Base-by-base conservation (phyloP, 192 early-diverging fungal genomes). In the Podila minutissima region DNA sequence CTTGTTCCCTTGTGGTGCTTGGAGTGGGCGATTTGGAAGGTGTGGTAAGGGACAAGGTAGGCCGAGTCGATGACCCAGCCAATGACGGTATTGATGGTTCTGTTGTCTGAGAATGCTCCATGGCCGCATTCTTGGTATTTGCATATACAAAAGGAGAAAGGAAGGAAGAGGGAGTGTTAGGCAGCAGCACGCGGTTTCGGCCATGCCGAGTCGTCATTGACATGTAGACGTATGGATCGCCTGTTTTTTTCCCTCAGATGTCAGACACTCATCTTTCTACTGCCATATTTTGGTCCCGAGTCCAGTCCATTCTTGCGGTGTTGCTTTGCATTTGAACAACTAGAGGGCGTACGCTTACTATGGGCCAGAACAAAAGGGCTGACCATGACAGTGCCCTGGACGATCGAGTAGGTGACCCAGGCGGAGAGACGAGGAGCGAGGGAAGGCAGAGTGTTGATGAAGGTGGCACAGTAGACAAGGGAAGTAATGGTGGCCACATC, bases 1-100 rank as follows among this genome's bases (percentile, higher is more conserved):
- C 90, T 92, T 60, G 93, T 96, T 70, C 88, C 89, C 67, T 97
- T 97, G 88, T 98, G 97, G 88, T 98, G 97, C 81, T 89, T 91
- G 24, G 91, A 94, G 83, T 98, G 97, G 24, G 93, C 89, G 83
- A 91, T 90, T 71, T 91, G 90, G 95, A 96, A 98, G 24, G 97
- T 92, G 74, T 93, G 94, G 86, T 90, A 98, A 13, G 97, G 97
- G 37, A 98, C 97, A 50, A 98, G 85, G 31, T 97, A 88, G 55
- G 93, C 91, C 48, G 94, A 89, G 90, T 98, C 96, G 66, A 98
- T 86, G 32, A 97, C 88, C 86, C 88, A 96, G 0, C 97, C 97
- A 72, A 95, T 93, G 26, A 87, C 82, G 69, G 96, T 92, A 86
- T 97, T 96, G 86, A 97, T 82, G 26, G 88, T 85, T 59, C 88